Evolutionary conservation across 805 yeast species (phyloP), one percentile per base, ranked within the genome.

Genomic region (Candida montana): DNA sequence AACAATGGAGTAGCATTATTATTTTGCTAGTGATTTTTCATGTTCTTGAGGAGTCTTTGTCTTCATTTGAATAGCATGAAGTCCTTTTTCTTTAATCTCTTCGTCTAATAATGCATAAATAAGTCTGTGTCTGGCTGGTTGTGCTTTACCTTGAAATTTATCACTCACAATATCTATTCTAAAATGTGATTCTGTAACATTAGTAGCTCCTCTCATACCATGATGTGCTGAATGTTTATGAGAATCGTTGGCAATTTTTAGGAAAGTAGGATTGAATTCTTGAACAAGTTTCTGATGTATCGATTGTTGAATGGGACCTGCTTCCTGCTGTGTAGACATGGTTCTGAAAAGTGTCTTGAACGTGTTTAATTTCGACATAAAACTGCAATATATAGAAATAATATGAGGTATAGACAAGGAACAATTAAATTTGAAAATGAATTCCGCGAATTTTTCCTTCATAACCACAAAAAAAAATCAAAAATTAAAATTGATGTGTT

Each of bases 211-310:
- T 40, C 79, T 72, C 67, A 87, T 73, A 2, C 95, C 89, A 44
- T 79, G 81, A 61, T 91, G 98, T 49, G 86, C 90, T 2, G 89
- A 77, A 62, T 91, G 98, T 58, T 84, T 84, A 62, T 78, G 79
- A 7, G 96, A 86, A 62, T 91, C 97, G 59, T 91, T 91, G 44
- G 67, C 68, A 6, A 91, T 71, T 26, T 66, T 71, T 49, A 75
- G 68, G 50, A 48, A 60, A 8, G 57, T 54, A 18, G 77, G 95
- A 48, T 64, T 39, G 32, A 55, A 50, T 32, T 49, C 47, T 6
- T 40, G 28, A 1, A 41, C 42, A 5, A 57, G 46, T 34, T 57
- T 57, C n/a, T 41, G 36, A n/a, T 29, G 35, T 33, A 57, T 55
- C 5, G 42, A 9, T 16, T 41, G 39, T 30, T 55, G 55, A 12